phyloP scores from a whole-genome alignment of 2,329 filamentous ascomycete species.

The Coniochaeta prunicola region DNA sequence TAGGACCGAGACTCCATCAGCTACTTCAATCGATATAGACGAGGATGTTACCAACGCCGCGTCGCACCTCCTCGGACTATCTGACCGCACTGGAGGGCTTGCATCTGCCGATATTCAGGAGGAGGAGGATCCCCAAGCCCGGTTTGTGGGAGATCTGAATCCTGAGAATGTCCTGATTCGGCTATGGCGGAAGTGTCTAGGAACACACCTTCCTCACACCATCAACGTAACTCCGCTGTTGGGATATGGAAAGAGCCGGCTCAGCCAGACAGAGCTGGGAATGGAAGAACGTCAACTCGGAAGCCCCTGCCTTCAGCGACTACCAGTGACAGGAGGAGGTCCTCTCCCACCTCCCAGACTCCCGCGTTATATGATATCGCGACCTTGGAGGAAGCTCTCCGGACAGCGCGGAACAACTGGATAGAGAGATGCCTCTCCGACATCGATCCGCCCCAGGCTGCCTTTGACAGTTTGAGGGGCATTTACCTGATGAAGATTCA shows the following conservation, averaged over 20 bases:
- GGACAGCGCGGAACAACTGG: not conserved
- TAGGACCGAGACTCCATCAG: not conserved
- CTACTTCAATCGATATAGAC: slow-evolving; percentile 3
- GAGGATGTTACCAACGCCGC: slow-evolving; percentile 11
- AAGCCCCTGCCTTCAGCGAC: not conserved
- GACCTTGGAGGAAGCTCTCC: not conserved
- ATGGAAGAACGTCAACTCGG: not conserved
- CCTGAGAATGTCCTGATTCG: slow-evolving; percentile 22
- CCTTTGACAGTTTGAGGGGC: slow-evolving; percentile 4
- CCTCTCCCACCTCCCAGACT: not conserved
- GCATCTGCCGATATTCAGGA: slow-evolving; percentile 10
- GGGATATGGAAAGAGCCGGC: slow-evolving; percentile 8
- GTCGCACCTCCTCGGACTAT: slow-evolving; percentile 13
- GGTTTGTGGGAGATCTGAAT: slow-evolving; percentile 24
- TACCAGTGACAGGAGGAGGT: not conserved
- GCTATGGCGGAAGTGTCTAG: slow-evolving; percentile 11
- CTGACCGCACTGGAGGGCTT: slow-evolving; percentile 10
- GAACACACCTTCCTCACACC: not conserved
- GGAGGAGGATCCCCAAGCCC: slow-evolving; percentile 22
- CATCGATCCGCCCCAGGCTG: slow-evolving; percentile 6
- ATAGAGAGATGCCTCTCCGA: slow-evolving; percentile 4
- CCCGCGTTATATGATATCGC: not conserved
- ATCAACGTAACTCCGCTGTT: not conserved
- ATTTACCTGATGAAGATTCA: slow-evolving; percentile 14
- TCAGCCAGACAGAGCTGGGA: not conserved